These are phyloP conservation scores for Adansonia digitata DNA, from an alignment of 345 rosid genomes.

Conservation along the genomic window DNA sequence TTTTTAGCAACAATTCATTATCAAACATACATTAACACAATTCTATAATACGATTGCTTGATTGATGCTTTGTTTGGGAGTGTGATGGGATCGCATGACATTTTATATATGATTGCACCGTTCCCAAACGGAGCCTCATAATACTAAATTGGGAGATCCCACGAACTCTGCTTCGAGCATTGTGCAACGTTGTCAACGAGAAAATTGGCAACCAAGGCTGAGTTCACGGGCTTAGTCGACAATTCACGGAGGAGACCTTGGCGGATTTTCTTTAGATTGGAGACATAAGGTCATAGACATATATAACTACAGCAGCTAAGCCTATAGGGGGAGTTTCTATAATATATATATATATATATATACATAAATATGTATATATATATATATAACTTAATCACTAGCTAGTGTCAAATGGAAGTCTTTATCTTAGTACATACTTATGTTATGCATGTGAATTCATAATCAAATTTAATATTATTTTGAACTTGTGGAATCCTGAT, in stretches of 20 bases:
- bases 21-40: background rate
- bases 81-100: no score
- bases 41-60: background rate
- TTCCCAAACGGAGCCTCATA: no score
- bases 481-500: background rate
- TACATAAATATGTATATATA: no score
- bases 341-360: no score
- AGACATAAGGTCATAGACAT: background rate
- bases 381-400: no score
- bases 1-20: no score
- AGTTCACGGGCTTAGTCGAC: slow-evolving; percentile 16
- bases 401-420: background rate
- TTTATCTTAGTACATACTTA: background rate
- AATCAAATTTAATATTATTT: background rate
- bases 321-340: background rate
- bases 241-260: slow-evolving; percentile 8
- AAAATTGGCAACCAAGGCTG: slow-evolving; percentile 7
- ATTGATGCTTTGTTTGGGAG: background rate
- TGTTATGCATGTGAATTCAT: background rate
- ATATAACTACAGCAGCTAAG: background rate
- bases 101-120: no score
- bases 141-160: slow-evolving; percentile 22
- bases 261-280: slow-evolving; percentile 17
- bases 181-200: slow-evolving; percentile 12
- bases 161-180: slow-evolving; percentile 20